A percentile compares a stretch with the other conserved stretches of the same genome.
These are phyloP conservation scores for Amoebophrya sp. DNA, from an alignment of 169 alveolate genomes.

Conservation along the genomic window DNA sequence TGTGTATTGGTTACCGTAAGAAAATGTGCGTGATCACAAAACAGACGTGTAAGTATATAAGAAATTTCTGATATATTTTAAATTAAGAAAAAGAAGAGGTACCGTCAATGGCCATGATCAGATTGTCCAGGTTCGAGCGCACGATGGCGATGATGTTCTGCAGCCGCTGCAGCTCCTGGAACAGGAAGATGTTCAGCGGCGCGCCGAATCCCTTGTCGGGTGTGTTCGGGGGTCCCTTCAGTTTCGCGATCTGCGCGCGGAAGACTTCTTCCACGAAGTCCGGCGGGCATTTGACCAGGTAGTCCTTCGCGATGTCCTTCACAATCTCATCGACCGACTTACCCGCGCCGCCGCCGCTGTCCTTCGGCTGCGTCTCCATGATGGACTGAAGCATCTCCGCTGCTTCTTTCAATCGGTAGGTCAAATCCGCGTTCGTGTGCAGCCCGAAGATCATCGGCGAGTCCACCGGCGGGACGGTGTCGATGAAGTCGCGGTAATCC, in stretches of 20 bases:
- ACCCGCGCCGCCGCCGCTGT: constrained; percentile 78
- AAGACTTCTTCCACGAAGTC: constrained; percentile 70
- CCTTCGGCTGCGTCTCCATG: constrained; percentile 86
- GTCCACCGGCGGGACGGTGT: constrained; percentile 74
- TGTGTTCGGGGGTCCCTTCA: constrained; percentile 66
- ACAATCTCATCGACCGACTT: constrained; percentile 82
- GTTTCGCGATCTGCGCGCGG: constrained; percentile 64
- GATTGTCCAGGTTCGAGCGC: constrained; percentile 63
- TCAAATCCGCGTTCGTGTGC: constrained; percentile 84
- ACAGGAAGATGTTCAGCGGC: constrained; percentile 88
- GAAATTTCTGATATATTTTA: too few species aligned
- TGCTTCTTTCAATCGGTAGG: constrained; percentile 79
- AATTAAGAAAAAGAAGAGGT: too few species aligned
- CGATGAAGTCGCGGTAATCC: constrained; percentile 65
- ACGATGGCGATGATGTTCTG: constrained; percentile 78
- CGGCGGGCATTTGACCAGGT: constrained; percentile 55
- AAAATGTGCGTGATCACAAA: too few species aligned
- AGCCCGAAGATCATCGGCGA: constrained; percentile 79
- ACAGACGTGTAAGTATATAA: too few species aligned
- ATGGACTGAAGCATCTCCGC: constrained; percentile 70
- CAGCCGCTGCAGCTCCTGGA: constrained; percentile 74
- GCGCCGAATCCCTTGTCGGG: constrained; percentile 63
- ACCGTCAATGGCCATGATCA: constrained; percentile 87
- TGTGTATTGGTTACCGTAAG: too few species aligned
- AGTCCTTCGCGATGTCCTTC: constrained; percentile 66